Evolutionary conservation across 176 grass and related monocot species (phyloP), one percentile per base, ranked within the genome.

Genomic region (Oryza brachyantha): DNA sequence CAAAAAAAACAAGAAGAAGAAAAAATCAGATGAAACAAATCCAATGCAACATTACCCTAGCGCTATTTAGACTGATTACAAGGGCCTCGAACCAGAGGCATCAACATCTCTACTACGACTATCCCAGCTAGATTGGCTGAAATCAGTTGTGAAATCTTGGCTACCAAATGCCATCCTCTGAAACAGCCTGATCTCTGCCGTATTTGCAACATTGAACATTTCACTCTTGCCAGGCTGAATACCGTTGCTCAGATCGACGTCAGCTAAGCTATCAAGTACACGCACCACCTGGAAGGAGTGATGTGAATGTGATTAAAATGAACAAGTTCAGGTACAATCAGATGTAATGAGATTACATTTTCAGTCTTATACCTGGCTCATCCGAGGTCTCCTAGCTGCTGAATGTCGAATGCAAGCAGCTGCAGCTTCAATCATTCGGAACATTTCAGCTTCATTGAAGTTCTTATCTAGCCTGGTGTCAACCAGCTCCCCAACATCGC

Each of bases 141-240:
- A 99, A 77, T 95, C 92, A 0, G 86, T 89, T 4, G 84, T 91
- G 68, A 74, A 94, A 75, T 92, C 83, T 29, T 91, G 88, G 77
- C 83, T 93, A 31, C 96, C 96, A 31, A 95, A 99, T 8, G 90
- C 96, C 92, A 99, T 91, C 24, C 75, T 77, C 74, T 99, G 96
- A 75, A 99, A 95, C 57, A 99, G 48, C 84, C 92, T 99, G 67
- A 99, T 95, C 66, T 99, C 92, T 0, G 92, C 92, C 0, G 96
- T 91, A 26, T 91, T 90, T 0, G 92, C 86, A 0, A 83, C 85
- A 12, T 95, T 98, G 86, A 94, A 98, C 46, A 93, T 36, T 74
- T 90, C 88, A 16, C 96, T 98, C 85, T 93, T 86, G 54, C 96
- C 96, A 5, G 96, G 96, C 72, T 92, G 93, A 57, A 98, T 43